These are phyloP conservation scores for Leishmania tarentolae DNA, from an alignment of 208 protist species.

Conservation along the genomic window DNA sequence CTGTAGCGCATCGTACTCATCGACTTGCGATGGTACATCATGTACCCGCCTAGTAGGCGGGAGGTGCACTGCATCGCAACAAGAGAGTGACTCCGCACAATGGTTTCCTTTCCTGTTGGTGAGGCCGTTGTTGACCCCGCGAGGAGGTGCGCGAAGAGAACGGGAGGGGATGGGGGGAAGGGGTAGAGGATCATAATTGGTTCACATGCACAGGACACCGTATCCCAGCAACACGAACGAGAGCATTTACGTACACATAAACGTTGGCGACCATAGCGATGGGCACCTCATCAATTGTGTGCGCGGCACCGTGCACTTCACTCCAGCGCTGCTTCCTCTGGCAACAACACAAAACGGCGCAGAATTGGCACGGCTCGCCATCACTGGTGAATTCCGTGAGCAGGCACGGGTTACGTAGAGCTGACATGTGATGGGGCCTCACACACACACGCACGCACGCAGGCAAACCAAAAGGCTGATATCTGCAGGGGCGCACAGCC, in stretches of 20 bases:
- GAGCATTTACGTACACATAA: neutral
- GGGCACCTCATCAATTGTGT: neutral
- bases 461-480: neutral
- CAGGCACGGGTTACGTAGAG: neutral
- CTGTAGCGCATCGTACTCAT: conserved; percentile 90
- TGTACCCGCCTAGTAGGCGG: conserved; percentile 64
- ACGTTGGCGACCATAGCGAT: neutral
- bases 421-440: neutral
- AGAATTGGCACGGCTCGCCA: neutral
- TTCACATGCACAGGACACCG: neutral
- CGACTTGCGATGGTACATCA: conserved; percentile 90
- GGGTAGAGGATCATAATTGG: neutral
- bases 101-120: neutral
- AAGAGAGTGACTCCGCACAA: neutral
- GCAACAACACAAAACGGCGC: neutral
- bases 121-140: neutral
- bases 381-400: neutral
- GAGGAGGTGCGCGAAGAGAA: neutral
- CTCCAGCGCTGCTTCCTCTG: neutral
- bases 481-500: neutral
- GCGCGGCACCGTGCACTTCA: neutral
- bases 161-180: neutral
- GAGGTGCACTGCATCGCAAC: conserved; percentile 50
- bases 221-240: neutral
- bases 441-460: neutral